These are phyloP conservation scores for Sugiyamaella lignohabitans DNA, from an alignment of 805 yeast genomes.

Conservation along the genomic window DNA sequence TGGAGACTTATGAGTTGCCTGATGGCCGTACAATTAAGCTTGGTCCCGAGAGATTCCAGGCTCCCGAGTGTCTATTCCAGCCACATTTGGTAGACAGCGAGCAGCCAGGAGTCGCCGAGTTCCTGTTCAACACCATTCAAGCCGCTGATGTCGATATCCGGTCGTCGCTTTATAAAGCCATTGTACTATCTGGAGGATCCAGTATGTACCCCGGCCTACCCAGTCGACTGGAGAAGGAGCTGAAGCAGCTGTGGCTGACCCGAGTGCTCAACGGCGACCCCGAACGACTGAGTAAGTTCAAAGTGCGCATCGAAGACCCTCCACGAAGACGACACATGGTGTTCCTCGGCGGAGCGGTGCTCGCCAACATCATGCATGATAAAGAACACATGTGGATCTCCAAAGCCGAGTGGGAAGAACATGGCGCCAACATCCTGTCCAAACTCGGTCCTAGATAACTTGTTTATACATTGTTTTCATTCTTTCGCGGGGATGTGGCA, in stretches of 20 bases:
- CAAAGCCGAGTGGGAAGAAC: constrained; percentile 96
- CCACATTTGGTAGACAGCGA: constrained; percentile 93
- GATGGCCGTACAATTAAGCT: constrained; percentile 93
- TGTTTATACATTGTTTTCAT: no score
- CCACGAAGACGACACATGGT: constrained; percentile 99
- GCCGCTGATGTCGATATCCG: constrained; percentile 92
- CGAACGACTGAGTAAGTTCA: constrained; percentile 72
- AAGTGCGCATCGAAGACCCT: constrained; percentile 96
- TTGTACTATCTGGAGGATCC: constrained; percentile 95
- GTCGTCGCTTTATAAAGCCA: constrained; percentile 79
- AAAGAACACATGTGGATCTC: constrained; percentile 98
- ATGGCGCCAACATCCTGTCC: constrained; percentile 75
- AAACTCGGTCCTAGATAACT: constrained; percentile 86
- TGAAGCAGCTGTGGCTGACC: constrained; percentile 93
- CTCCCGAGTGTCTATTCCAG: constrained; percentile 95
- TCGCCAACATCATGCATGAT: constrained; percentile 97
- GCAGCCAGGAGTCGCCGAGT: constrained; percentile 95
- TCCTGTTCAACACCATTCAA: constrained; percentile 86
- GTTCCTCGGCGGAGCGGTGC: constrained; percentile 95
- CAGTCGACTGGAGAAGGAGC: constrained; percentile 87
- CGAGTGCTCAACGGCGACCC: constrained; percentile 84
- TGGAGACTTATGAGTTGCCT: constrained; percentile 87
- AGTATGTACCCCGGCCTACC: constrained; percentile 99
- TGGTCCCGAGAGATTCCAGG: constrained; percentile 93
- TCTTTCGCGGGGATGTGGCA: neutral